Evolutionary conservation across 805 yeast species (phyloP).

Genomic region (Yarrowia yakushimensis): DNA sequence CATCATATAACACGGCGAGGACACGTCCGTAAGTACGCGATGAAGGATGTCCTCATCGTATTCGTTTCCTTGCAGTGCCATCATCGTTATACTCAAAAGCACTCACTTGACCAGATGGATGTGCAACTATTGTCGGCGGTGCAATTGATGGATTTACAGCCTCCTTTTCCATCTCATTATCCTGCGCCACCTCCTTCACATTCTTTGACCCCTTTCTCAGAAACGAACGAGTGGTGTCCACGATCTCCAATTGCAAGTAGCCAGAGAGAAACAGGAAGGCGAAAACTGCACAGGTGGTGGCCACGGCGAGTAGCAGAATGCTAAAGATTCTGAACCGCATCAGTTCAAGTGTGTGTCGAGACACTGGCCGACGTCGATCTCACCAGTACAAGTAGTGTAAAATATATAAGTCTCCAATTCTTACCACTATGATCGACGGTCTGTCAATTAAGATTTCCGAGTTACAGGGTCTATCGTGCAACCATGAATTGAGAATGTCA

Average conservation of each 20-base stretch:
- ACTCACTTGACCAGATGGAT: not conserved
- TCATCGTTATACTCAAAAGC: not conserved
- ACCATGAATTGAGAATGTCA: no score
- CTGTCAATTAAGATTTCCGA: not conserved
- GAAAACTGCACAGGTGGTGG: not conserved
- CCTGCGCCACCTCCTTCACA: not conserved
- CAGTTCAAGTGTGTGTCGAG: not conserved
- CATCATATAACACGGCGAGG: no score
- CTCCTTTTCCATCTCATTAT: not conserved
- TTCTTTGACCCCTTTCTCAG: not conserved
- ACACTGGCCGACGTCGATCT: not conserved
- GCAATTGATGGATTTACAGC: not conserved
- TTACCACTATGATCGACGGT: not conserved
- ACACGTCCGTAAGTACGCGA: no score
- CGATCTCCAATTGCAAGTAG: not conserved
- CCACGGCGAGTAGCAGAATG: not conserved
- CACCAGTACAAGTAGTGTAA: not conserved
- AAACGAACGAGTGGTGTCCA: slow-evolving; percentile 1
- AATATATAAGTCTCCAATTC: not conserved
- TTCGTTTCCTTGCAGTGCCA: not conserved
- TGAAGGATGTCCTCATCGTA: no score
- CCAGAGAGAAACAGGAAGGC: not conserved
- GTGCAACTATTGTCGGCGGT: not conserved
- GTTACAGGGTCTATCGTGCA: not conserved
- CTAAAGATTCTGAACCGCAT: slow-evolving; percentile 5